These are phyloP conservation scores for Apiospora pterosperma DNA, from an alignment of 2,329 filamentous ascomycete genomes.

Conservation along the genomic window DNA sequence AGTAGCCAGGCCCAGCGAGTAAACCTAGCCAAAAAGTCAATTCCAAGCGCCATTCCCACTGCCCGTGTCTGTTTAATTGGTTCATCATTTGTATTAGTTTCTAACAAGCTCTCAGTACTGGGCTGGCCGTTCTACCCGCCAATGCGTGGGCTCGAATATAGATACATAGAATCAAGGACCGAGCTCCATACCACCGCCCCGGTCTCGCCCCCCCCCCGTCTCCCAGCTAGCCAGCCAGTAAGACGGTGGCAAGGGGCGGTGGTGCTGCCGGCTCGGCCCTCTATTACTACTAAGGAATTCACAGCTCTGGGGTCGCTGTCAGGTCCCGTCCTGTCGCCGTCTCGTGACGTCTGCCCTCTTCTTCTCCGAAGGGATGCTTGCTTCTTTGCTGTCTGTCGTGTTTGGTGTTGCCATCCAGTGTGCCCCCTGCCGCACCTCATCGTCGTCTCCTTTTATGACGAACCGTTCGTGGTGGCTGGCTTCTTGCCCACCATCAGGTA, in stretches of 20 bases:
- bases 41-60: neutral
- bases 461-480: conserved; percentile 41
- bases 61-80: neutral
- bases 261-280: neutral
- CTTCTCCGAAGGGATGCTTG: neutral
- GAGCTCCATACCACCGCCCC: neutral
- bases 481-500: conserved; percentile 95
- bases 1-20: neutral
- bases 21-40: neutral
- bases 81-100: neutral
- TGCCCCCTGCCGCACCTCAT: neutral
- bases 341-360: neutral
- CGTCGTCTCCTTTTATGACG: neutral
- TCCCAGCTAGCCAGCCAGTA: neutral
- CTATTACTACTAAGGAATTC: neutral
- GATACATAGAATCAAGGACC: conserved; percentile 5
- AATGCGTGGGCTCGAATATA: neutral
- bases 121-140: neutral
- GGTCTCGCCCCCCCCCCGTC: too few species aligned
- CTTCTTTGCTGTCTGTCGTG: neutral
- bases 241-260: neutral
- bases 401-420: neutral
- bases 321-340: neutral
- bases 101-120: neutral
- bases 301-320: neutral